A percentile compares a stretch with the other conserved stretches of the same genome.
phyloP scores from a whole-genome alignment of 176 grass and related monocot genomes.

The Musa acuminata region DNA sequence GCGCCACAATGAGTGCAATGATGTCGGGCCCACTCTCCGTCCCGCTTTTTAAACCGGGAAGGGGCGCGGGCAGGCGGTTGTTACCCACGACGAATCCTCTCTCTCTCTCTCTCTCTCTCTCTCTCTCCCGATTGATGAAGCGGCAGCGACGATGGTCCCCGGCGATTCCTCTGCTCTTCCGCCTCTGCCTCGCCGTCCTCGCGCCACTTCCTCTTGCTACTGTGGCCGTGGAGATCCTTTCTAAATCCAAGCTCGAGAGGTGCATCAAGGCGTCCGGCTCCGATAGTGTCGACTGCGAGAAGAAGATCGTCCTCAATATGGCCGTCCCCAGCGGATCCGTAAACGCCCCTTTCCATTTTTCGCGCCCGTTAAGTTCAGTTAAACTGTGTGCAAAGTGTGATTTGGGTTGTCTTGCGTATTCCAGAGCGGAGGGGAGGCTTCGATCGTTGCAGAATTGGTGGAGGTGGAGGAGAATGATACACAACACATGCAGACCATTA shows the following conservation, averaged over 20 bases:
- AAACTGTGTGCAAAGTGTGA: slow-evolving; percentile 3
- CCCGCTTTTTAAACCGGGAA: no score
- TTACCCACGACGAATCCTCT: neutral
- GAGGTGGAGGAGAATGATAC: slow-evolving; percentile 49
- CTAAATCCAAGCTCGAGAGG: slow-evolving; percentile 52
- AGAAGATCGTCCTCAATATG: slow-evolving; percentile 62
- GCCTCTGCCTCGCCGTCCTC: slow-evolving; percentile 5
- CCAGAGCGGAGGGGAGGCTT: slow-evolving; percentile 71
- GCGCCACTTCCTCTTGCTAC: neutral
- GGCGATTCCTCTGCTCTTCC: neutral
- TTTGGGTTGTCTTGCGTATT: neutral
- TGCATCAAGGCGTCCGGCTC: slow-evolving; percentile 36
- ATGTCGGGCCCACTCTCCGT: no score
- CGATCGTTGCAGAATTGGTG: slow-evolving; percentile 47
- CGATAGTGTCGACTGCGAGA: slow-evolving; percentile 38
- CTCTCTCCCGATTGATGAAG: no score
- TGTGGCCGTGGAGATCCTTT: slow-evolving; percentile 42
- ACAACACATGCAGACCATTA: slow-evolving; percentile 30
- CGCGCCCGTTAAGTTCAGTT: neutral
- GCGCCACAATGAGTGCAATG: no score
- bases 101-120: neutral
- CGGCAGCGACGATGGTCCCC: neutral
- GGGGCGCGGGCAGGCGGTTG: neutral
- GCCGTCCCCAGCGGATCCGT: slow-evolving; percentile 56
- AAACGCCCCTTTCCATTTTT: slow-evolving; percentile 1